Evolutionary conservation across 345 rosid genomes (phyloP).

Genomic region (thale cress (Arabidopsis thaliana)): DNA sequence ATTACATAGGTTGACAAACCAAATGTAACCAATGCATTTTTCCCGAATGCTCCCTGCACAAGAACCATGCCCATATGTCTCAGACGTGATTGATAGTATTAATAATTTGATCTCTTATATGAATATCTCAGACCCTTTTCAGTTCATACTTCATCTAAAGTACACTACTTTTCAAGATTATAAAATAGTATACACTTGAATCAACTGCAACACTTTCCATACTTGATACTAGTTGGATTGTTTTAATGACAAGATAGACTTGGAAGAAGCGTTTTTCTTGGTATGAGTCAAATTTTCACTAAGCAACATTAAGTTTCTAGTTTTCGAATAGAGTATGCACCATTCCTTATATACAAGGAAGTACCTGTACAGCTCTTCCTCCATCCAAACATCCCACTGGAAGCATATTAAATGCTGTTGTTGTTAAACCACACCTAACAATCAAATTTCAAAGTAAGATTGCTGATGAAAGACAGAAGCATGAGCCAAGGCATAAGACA

Average conservation of each 20-base stretch:
- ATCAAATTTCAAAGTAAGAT: slow-evolving; percentile 34
- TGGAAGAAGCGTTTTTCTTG: background rate
- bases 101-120: background rate
- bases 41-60: slow-evolving; percentile 86
- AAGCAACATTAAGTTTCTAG: background rate
- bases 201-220: background rate
- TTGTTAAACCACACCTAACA: slow-evolving; percentile 94
- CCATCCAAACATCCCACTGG: slow-evolving; percentile 98
- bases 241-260: slow-evolving; percentile 13
- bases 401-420: slow-evolving; percentile 92
- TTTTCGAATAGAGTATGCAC: background rate
- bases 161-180: background rate
- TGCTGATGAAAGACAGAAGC: slow-evolving; percentile 5
- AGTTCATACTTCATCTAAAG: background rate
- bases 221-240: background rate
- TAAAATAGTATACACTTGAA: background rate
- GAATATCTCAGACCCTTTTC: slow-evolving; percentile 1
- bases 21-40: slow-evolving; percentile 63
- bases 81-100: background rate
- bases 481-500: slow-evolving; percentile 28
- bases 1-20: slow-evolving; percentile 80
- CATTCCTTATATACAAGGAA: background rate
- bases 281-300: background rate
- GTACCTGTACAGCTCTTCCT: slow-evolving; percentile 96
- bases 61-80: slow-evolving; percentile 13